Base-by-base conservation (phyloP, 148 eudicot genomes). In the Vaccinium vitisidaea region DNA sequence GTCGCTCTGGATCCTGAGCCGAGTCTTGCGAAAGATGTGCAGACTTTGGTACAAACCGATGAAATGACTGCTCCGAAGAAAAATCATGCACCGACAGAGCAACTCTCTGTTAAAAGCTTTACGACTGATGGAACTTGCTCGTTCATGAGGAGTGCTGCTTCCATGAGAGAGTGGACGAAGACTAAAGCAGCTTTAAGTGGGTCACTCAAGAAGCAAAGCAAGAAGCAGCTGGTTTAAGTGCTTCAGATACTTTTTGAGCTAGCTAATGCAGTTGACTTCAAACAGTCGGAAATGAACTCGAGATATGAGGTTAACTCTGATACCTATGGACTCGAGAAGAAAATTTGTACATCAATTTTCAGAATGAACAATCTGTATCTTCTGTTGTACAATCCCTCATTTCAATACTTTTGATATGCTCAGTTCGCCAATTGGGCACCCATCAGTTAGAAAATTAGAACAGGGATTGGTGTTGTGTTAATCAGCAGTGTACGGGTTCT, bases 101-200 rank as follows among this genome's bases (percentile, higher is more conserved):
- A 63, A 63, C 70, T 27, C 25, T 30, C 79, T 50, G 43, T 55
- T 7, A n/a, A 69, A 43, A 81, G 78, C 75, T 58, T 83, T 50
- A 79, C 56, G 14, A 74, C 84, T 14, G 85, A 90, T 70, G 94
- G 90, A 50, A 90, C 85, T 71, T 92, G 92, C 89, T 84, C 94
- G 52, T 93, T 94, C 81, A 91, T 92, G 95, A 90, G 92, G 86
- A 90, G 75, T 84, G 92, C 86, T 84, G 87, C 91, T 84, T 94
- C 95, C 14, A 46, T 92, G 84, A 92, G 87, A 79, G 95, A 90
- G 75, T 95, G 94, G 96, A 82, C 21, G 79, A 88, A 85, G 78
- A 82, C 92, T 48, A 94, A 90, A 88, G 84, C 94, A 79, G 89
- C 98, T 78, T 56, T 93, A 81, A 91, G 90, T 65, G 87, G 88